Evolutionary conservation across 257 asterid genomes (phyloP).

Genomic region (Anisodus tanguticus): DNA sequence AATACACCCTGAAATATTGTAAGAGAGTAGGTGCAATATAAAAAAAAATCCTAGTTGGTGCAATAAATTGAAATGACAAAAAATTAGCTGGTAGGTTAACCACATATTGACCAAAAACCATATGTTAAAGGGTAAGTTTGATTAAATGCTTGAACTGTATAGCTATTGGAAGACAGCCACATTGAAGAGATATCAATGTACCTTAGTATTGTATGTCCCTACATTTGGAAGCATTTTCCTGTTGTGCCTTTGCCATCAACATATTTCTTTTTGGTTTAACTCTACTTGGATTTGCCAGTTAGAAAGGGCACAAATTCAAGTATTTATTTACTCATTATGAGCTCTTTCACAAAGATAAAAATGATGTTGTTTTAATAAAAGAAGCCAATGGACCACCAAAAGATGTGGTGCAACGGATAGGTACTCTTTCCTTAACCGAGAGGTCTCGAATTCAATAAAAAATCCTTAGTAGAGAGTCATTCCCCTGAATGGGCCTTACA

Average conservation of each 20-base stretch:
- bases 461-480: too few species aligned
- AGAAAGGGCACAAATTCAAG: conserved; percentile 44
- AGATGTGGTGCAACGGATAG: too few species aligned
- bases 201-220: conserved; percentile 41
- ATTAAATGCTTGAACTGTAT: conserved; percentile 32
- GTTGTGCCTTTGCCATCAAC: conserved; percentile 29
- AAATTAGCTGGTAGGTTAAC: conserved; percentile 42
- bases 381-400: too few species aligned
- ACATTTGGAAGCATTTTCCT: conserved; percentile 40
- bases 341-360: background rate
- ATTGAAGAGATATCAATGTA: conserved; percentile 14
- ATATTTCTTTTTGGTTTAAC: conserved; percentile 31
- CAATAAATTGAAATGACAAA: conserved; percentile 37
- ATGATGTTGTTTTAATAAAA: background rate
- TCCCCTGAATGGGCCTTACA: too few species aligned
- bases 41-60: background rate
- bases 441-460: too few species aligned
- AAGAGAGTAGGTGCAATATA: conserved; percentile 2
- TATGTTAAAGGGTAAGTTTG: background rate
- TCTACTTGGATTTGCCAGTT: conserved; percentile 46
- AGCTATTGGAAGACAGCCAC: conserved; percentile 41
- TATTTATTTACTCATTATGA: background rate
- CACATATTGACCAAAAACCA: conserved; percentile 37
- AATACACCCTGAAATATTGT: conserved; percentile 15
- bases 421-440: too few species aligned